Evolutionary conservation across 495 filamentous ascomycete species (phyloP).

Genomic region (Hypoxylon intermedium): DNA sequence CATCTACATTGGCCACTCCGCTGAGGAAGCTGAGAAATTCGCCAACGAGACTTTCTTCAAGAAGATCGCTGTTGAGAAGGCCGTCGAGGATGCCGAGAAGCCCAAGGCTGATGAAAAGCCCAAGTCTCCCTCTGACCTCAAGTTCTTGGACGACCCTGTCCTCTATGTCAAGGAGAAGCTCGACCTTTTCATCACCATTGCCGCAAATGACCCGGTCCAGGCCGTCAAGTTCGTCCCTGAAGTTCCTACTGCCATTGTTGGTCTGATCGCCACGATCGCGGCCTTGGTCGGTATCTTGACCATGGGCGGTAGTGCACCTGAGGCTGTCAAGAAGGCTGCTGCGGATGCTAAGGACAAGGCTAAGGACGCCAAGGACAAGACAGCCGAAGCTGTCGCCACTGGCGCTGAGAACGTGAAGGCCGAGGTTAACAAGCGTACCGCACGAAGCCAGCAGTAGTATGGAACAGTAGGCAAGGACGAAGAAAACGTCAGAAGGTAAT

Average conservation of each 20-base stretch:
- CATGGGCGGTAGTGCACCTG: constrained; percentile 49
- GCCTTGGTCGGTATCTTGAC: constrained; percentile 67
- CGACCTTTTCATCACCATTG: constrained; percentile 83
- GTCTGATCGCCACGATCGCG: constrained; percentile 70
- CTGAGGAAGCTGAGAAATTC: constrained; percentile 89
- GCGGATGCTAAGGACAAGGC: constrained; percentile 77
- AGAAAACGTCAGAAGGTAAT: background rate
- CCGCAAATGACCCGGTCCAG: constrained; percentile 84
- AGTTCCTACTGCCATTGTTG: constrained; percentile 79
- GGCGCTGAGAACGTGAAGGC: constrained; percentile 71
- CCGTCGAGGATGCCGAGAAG: constrained; percentile 80
- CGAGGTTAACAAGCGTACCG: constrained; percentile 62
- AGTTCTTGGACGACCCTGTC: constrained; percentile 92
- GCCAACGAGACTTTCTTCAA: constrained; percentile 90
- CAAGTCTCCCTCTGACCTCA: constrained; percentile 73
- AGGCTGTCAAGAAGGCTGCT: constrained; percentile 61
- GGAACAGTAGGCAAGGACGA: background rate
- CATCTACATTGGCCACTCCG: constrained; percentile 99
- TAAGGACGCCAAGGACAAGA: constrained; percentile 79
- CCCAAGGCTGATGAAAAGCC: constrained; percentile 75
- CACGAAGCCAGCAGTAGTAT: constrained; percentile 48
- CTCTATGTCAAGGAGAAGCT: constrained; percentile 89
- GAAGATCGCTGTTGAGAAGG: constrained; percentile 86
- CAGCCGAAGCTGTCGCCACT: constrained; percentile 68
- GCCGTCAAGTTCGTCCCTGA: constrained; percentile 93